Conservation (phyloP, 805 yeast genomes). For the Kurtzmaniella cleridarum region DNA sequence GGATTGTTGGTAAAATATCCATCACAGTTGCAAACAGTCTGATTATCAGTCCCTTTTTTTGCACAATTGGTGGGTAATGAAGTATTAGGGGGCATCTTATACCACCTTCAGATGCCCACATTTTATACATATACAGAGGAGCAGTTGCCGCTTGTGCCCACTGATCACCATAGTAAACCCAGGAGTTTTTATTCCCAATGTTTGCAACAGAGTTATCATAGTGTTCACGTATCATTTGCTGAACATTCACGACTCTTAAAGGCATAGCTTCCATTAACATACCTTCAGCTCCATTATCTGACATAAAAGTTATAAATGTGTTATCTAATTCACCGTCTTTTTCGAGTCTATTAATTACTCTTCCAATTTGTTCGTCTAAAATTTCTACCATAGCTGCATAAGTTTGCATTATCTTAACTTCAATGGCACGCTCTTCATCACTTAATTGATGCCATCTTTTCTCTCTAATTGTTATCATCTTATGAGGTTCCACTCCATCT, state of each 20-base stretch:
- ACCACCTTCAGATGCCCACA: constrained; percentile 59
- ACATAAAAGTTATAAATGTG: constrained; percentile 53
- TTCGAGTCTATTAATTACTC: constrained; percentile 39
- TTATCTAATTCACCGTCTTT: constrained; percentile 43
- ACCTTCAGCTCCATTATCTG: constrained; percentile 65
- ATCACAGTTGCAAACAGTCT: constrained; percentile 48
- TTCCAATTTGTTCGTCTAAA: constrained; percentile 48
- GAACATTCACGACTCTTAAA: constrained; percentile 19
- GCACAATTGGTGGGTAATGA: constrained; percentile 32
- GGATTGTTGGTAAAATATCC: constrained; percentile 55
- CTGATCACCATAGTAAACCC: constrained; percentile 48
- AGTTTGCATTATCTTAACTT: constrained; percentile 45
- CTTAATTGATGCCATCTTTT: constrained; percentile 41
- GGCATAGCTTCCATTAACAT: constrained; percentile 55
- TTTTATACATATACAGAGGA: constrained; percentile 48
- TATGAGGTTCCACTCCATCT: constrained; percentile 40
- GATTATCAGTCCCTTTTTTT: constrained; percentile 22
- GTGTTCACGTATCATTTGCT: constrained; percentile 21
- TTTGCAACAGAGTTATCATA: constrained; percentile 42
- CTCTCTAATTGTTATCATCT: constrained; percentile 35
- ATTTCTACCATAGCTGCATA: constrained; percentile 64
- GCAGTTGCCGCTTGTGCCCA: constrained; percentile 65
- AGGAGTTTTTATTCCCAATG: constrained; percentile 44
- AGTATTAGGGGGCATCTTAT: constrained; percentile 51
- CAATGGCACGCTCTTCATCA: constrained; percentile 28